Evolutionary conservation across 2,329 filamentous ascomycete genomes (phyloP).

Genomic region (Fusarium nematophilum): DNA sequence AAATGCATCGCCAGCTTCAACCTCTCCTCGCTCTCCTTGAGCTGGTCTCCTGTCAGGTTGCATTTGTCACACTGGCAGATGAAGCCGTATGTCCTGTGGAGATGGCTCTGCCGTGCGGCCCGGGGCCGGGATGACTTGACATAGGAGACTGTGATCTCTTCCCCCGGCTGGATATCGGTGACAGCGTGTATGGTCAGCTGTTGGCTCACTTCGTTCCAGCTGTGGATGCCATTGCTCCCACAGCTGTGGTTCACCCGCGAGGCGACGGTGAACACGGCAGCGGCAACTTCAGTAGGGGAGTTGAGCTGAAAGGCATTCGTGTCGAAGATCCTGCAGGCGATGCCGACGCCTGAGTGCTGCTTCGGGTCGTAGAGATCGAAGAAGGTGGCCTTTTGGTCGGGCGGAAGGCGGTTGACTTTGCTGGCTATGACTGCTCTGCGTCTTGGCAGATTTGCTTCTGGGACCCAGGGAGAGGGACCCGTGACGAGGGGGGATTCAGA

Average conservation of each 20-base stretch:
- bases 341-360: background rate
- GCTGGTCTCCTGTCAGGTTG: background rate
- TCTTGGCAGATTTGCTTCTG: too few species aligned
- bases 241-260: constrained; percentile 45
- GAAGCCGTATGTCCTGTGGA: background rate
- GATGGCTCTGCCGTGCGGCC: background rate
- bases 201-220: constrained; percentile 36
- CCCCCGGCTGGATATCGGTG: constrained; percentile 35
- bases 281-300: background rate
- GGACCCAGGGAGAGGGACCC: background rate
- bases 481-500: constrained; percentile 16
- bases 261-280: constrained; percentile 35
- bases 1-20: background rate
- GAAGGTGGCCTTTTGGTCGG: background rate
- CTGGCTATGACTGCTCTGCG: background rate
- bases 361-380: constrained; percentile 1
- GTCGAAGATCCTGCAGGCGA: constrained; percentile 1
- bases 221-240: constrained; percentile 37
- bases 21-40: constrained; percentile 2
- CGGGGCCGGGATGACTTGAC: background rate
- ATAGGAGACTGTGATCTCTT: constrained; percentile 42
- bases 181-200: constrained; percentile 39
- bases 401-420: background rate
- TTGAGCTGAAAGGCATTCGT: constrained; percentile 15
- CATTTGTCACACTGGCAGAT: constrained; percentile 9